phyloP scores from a whole-genome alignment of 257 asterid species.

The Nicotiana sylvestris region DNA sequence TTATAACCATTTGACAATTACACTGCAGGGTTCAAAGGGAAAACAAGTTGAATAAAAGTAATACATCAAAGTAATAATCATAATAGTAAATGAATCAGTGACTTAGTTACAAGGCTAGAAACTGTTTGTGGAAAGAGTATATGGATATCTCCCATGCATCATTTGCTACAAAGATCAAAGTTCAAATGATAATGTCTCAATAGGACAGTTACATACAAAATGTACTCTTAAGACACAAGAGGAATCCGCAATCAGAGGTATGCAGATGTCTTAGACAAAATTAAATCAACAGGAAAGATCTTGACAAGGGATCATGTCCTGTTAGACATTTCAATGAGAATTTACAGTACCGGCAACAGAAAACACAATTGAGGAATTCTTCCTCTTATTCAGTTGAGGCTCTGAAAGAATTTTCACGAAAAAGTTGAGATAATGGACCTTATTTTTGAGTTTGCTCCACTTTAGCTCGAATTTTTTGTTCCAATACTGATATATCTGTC shows the following conservation, averaged over 20 bases:
- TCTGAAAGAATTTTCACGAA: constrained; percentile 8
- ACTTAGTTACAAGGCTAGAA: constrained; percentile 21
- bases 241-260: constrained; percentile 21
- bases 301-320: constrained; percentile 19
- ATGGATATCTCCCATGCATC: constrained; percentile 14
- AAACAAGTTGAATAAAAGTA: neutral
- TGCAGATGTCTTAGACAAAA: constrained; percentile 19
- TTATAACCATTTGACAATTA: neutral
- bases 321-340: constrained; percentile 27
- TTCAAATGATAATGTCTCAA: constrained; percentile 17
- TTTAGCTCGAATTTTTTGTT: constrained; percentile 85
- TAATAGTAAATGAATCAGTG: neutral
- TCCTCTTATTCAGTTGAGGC: constrained; percentile 43
- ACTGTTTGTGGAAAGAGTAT: constrained; percentile 17
- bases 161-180: constrained; percentile 19
- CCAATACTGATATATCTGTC: constrained; percentile 77
- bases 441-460: constrained; percentile 76
- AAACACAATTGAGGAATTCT: constrained; percentile 25
- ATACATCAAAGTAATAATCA: neutral
- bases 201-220: neutral
- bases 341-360: constrained; percentile 22
- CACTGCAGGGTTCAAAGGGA: neutral
- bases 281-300: constrained; percentile 31
- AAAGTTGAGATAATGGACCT: constrained; percentile 9
- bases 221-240: constrained; percentile 19